phyloP scores from a whole-genome alignment of 768 basidiomycete genomes.

The Lactifluus pinguis region DNA sequence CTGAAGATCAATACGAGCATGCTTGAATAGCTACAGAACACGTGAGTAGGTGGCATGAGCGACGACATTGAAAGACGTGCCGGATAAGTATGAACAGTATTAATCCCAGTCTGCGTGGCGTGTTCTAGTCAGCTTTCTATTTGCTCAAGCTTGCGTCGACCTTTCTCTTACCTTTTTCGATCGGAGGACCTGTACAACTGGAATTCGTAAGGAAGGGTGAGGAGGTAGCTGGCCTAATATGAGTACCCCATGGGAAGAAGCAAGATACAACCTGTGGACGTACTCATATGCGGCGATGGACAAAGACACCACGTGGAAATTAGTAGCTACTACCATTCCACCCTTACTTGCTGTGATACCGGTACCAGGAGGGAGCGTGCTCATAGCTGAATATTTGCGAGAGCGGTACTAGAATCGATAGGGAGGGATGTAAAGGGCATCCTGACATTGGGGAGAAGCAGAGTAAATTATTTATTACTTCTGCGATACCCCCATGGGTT shows the following conservation, averaged over 20 bases:
- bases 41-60: neutral
- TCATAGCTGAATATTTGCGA: neutral
- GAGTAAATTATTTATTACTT: no score
- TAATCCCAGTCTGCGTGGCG: neutral
- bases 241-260: neutral
- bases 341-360: no score
- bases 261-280: neutral
- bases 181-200: constrained; percentile 4
- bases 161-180: neutral
- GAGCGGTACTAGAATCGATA: neutral
- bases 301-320: constrained; percentile 5
- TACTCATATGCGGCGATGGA: constrained; percentile 14
- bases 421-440: no score
- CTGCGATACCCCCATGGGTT: no score
- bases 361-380: neutral
- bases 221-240: constrained; percentile 3
- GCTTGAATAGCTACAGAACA: constrained; percentile 24
- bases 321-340: neutral
- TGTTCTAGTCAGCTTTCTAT: neutral
- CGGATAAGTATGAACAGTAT: neutral
- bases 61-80: neutral
- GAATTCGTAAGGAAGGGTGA: constrained; percentile 12
- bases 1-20: constrained; percentile 40
- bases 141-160: neutral
- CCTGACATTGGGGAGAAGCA: no score